Evolutionary conservation across 192 early-diverging fungal genomes (phyloP), one percentile per base, ranked within the genome.

Genomic region (Thoreauomyces humboldtii): DNA sequence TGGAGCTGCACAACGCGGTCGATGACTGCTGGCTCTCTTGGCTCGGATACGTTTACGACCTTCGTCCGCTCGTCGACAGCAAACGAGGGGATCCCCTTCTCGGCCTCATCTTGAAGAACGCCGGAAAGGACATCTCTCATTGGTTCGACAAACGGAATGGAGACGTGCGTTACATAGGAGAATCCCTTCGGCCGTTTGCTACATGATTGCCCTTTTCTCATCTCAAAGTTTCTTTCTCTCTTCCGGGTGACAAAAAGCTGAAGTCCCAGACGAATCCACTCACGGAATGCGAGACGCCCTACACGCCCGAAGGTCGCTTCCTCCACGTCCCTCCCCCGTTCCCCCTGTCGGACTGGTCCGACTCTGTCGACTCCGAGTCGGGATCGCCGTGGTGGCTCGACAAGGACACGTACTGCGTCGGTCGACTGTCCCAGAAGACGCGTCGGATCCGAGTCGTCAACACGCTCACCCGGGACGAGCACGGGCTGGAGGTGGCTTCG

Each of bases 51-150:
- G 82, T 84, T 1, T 84, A 84, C 46, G 73, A 84, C 59, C 62
- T 84, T 27, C 70, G 73, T 3, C 42, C 58, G 15, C 65, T 84
- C 0, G 68, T 65, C n/a, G 65, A 75, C 15, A 71, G 74, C 44
- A 37, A 67, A 17, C 45, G 58, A 56, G 76, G 76, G 19, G 73
- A 77, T 44, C 74, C 81, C 5, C 63, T 79, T 12, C 47, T 81
- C 27, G 68, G 41, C 7, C 83, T 81, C 17, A 81, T 85, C 22
- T 59, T 83, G 27, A 72, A 69, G 34, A 83, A 83, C 63, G 83
- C 83, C n/a, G 83, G 83, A 2, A 73, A 71, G 50, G 83, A 85
- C 61, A 81, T 85, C 28, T 81, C 79, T 1, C 79, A 85, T 60
- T 85, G 83, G 83, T 85, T 85, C 59, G 78, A 84, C 61, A 65